phyloP scores from a whole-genome alignment of 164 flowering plant genomes.

The Vitis vinifera region DNA sequence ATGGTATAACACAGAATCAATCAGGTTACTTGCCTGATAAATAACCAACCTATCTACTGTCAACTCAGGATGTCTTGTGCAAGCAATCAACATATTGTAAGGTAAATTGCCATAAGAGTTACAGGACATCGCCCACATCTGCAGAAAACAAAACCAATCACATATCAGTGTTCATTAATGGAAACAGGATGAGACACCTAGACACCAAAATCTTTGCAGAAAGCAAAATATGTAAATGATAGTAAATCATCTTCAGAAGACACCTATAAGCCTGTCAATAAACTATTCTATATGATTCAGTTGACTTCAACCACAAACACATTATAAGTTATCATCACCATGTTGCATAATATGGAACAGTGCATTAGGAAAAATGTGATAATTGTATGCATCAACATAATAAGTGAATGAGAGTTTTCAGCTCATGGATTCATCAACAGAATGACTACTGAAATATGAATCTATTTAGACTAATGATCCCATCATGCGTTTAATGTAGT shows the following conservation, averaged over 20 bases:
- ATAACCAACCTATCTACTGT: slow-evolving; percentile 63
- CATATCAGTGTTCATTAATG: slow-evolving; percentile 8
- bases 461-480: neutral
- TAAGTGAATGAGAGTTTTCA: too few relatives aligned
- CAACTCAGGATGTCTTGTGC: slow-evolving; percentile 53
- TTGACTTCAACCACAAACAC: too few relatives aligned
- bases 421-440: neutral
- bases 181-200: neutral
- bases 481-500: neutral
- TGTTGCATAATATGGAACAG: too few relatives aligned
- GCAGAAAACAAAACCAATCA: slow-evolving; percentile 18
- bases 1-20: neutral
- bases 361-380: too few relatives aligned
- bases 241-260: neutral
- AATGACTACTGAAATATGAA: neutral
- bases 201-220: too few relatives aligned
- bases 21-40: slow-evolving; percentile 1
- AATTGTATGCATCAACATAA: too few relatives aligned
- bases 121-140: slow-evolving; percentile 61
- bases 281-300: too few relatives aligned
- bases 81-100: slow-evolving; percentile 36
- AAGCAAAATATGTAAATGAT: neutral
- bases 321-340: too few relatives aligned
- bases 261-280: too few relatives aligned
- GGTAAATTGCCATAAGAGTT: slow-evolving; percentile 48